These are phyloP conservation scores for Paramecium bursaria DNA, from an alignment of 73 alveolate genomes.

Conservation along the genomic window DNA sequence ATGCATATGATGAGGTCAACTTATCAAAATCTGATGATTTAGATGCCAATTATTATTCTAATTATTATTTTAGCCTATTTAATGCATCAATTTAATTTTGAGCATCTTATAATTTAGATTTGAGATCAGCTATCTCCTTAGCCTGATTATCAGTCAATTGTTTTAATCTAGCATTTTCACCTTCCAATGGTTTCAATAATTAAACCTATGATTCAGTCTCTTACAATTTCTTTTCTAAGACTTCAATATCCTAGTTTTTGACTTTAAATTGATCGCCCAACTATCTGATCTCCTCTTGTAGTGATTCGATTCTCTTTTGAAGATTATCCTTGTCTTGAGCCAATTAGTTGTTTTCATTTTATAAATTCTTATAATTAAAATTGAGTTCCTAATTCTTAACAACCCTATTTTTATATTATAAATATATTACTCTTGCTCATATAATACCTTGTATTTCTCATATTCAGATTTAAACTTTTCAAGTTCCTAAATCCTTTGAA, in stretches of 20 bases:
- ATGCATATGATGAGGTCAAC: constrained; percentile 10
- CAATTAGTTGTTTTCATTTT: not conserved
- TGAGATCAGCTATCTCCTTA: constrained; percentile 40
- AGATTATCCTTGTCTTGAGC: constrained; percentile 5
- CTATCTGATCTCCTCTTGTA: constrained; percentile 30
- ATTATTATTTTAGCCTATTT: not conserved
- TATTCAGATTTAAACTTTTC: constrained; percentile 17
- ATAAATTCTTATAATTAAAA: not conserved
- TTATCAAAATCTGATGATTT: constrained; percentile 18
- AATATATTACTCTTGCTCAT: constrained; percentile 37
- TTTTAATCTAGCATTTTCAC: constrained; percentile 28
- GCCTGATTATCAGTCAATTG: not conserved
- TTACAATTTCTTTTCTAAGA: not conserved
- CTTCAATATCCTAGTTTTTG: constrained; percentile 16
- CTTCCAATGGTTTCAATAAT: constrained; percentile 19
- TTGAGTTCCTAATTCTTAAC: constrained; percentile 3
- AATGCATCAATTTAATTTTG: constrained; percentile 24
- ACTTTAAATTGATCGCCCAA: constrained; percentile 17
- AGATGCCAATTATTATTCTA: constrained; percentile 17
- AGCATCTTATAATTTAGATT: constrained; percentile 10
- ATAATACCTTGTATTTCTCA: constrained; percentile 16
- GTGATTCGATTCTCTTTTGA: not conserved
- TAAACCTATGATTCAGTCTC: constrained; percentile 19
- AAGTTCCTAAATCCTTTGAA: not conserved
- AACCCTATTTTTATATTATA: not conserved